Base-by-base conservation (phyloP, 306 rosid species). In the Castanea crenata region DNA sequence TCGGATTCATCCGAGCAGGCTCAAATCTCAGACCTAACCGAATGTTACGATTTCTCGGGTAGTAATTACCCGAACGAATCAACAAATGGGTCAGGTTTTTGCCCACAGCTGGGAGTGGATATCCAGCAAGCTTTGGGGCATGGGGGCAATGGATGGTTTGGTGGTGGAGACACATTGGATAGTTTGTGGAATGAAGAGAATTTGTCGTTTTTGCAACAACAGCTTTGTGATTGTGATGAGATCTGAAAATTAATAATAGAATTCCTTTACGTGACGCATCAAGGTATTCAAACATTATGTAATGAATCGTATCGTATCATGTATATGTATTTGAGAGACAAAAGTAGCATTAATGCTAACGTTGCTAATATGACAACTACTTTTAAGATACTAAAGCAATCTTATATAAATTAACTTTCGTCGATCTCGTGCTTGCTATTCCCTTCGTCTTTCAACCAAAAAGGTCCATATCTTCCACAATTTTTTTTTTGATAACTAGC, bases 121-220 rank as follows among this genome's bases (percentile, higher is more conserved):
- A 1, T 76, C 15, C 52, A 41, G 46, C 46, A 34, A 67, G 73
- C 35, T 35, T 62, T 58, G 70, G 89, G 79, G 21, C 54, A 63
- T 0, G 46, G 46, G 27, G 18, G 27, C 34, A 59, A 58, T 52
- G 85, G 44, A 21, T 83, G 80, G 79, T 82, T 86, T 61, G 83
- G 78, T 49, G 89, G 79, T 68, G 88, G 82, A 23, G 93, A 87
- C 57, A 54, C 82, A 6, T 78, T 83, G 70, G 89, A 88, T 41
- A 70, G 77, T 54, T 76, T 88, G 67, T 92, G 97, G 99, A 85
- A 85, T 0, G 93, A 91, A 59, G 97, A 94, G 79, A 91, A 90
- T 68, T 77, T 87, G 51, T 84, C 88, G 81, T 92, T 94, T 87
- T 75, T 87, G 72, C 87, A 82, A 1, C 92, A 87, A 34, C 89